Evolutionary conservation across 257 asterid species (phyloP), one percentile per base, ranked within the genome.

Genomic region (Striga asiatica): DNA sequence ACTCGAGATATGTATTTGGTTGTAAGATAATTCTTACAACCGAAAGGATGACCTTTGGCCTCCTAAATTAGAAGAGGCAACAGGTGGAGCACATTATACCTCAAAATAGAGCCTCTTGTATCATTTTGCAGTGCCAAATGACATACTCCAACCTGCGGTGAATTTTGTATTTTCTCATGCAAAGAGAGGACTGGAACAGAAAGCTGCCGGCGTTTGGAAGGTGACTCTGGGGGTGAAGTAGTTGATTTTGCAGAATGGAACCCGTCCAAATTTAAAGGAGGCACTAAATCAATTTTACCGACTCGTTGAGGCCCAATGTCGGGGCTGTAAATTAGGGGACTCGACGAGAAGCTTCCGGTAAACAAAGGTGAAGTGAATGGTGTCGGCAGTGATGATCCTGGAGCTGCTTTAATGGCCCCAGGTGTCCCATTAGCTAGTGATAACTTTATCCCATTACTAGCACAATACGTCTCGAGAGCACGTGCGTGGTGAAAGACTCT

Each of bases 91-190:
- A 55, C 43, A 32, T 28, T 21, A 39, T 54, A 88, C 99, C 99
- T 82, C 62, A 92, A 71, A 74, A 92, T 85, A 65, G 95, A 79
- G 60, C 99, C 99, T 57, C 67, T 60, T 46, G 77, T 74, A 69
- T 92, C 99, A 80, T 92, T 92, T 71, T 92, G 99, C 77, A 92
- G 76, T 10, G 97, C 88, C 71, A 92, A 66, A 72, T 92, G 99
- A 67, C 88, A 69, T 48, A 92, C 72, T 50, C 99, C 99, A 70
- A 85, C 89, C 74, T 92, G 99, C 11, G 97, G 93, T 17, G 81
- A 84, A 57, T 80, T 88, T 66, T 76, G 88, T 65, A 92, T 73
- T 69, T 84, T 88, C 71, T 85, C 88, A 43, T 82, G 83, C 83
- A 92, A 73, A 22, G 95, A 67, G 48, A 71, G 70, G 41, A 84